Evolutionary conservation across 2,329 filamentous ascomycete genomes (phyloP).

Genomic region (Botryotinia convoluta): DNA sequence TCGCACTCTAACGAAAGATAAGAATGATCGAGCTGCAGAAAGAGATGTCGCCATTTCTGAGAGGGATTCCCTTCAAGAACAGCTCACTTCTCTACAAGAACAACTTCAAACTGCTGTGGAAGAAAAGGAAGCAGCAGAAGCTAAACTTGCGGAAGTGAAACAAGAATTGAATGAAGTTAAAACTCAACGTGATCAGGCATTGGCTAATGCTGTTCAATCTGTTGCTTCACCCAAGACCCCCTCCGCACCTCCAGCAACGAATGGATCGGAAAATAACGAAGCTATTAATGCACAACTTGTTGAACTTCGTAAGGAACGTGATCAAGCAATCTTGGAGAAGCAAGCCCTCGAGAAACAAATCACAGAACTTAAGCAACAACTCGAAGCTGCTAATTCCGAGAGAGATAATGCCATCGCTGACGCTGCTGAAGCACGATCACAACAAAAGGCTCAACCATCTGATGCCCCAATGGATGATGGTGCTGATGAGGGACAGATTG

Average conservation of each 20-base stretch:
- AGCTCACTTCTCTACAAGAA: constrained; percentile 44
- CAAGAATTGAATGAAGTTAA: constrained; percentile 45
- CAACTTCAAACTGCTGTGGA: constrained; percentile 47
- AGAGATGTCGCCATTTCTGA: constrained; percentile 41
- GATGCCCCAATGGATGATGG: constrained; percentile 45
- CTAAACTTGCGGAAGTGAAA: constrained; percentile 38
- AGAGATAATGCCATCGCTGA: constrained; percentile 51
- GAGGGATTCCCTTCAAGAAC: constrained; percentile 42
- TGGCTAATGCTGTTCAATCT: constrained; percentile 30
- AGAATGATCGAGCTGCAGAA: constrained; percentile 50
- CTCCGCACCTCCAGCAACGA: constrained; percentile 44
- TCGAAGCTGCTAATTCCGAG: constrained; percentile 61
- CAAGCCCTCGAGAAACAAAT: constrained; percentile 64
- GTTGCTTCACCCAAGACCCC: constrained; percentile 29
- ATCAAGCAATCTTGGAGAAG: constrained; percentile 65
- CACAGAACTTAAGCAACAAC: constrained; percentile 52
- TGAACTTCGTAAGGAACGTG: constrained; percentile 58
- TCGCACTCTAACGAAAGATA: constrained; percentile 53
- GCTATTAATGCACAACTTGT: constrained; percentile 51
- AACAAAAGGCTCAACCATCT: constrained; percentile 34
- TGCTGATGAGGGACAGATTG: constrained; percentile 56
- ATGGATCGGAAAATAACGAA: constrained; percentile 50
- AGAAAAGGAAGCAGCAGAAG: constrained; percentile 38
- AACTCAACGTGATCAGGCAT: constrained; percentile 47
- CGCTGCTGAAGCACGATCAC: constrained; percentile 45